These are phyloP conservation scores for Tympanopsis confertula DNA, from an alignment of 2,329 filamentous ascomycete species.

Conservation along the genomic window DNA sequence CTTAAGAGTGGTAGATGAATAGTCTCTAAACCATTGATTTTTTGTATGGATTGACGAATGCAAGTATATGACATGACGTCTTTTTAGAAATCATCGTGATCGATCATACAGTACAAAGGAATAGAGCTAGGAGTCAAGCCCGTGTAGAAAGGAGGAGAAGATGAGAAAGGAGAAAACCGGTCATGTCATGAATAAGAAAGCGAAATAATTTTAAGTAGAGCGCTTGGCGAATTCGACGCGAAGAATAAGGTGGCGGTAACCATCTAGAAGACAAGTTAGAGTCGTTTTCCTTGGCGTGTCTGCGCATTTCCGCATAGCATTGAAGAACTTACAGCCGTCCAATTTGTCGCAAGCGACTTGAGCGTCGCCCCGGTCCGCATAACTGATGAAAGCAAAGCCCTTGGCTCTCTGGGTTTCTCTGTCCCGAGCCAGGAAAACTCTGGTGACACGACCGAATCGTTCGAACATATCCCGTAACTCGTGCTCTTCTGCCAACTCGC, in stretches of 20 bases:
- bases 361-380: constrained; percentile 79
- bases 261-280: constrained; percentile 22
- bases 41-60: too few species aligned
- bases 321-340: constrained; percentile 55
- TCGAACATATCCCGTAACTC: constrained; percentile 98
- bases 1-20: too few species aligned
- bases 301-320: neutral
- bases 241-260: constrained; percentile 78
- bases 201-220: constrained; percentile 23
- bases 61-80: neutral
- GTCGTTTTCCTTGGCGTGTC: too few species aligned
- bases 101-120: neutral
- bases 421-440: constrained; percentile 97
- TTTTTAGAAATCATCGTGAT: neutral
- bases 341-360: constrained; percentile 91
- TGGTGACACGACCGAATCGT: constrained; percentile 88
- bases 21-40: too few species aligned
- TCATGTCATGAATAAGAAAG: neutral
- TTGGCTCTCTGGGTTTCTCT: constrained; percentile 91
- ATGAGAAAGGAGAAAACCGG: neutral
- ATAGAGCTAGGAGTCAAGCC: neutral
- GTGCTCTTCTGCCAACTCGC: constrained; percentile 90
- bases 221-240: constrained; percentile 82
- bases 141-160: neutral
- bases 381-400: constrained; percentile 98